Evolutionary conservation across 1,139 yeast species (phyloP), one percentile per base, ranked within the genome.

Genomic region (Saccharomyces hybrid): DNA sequence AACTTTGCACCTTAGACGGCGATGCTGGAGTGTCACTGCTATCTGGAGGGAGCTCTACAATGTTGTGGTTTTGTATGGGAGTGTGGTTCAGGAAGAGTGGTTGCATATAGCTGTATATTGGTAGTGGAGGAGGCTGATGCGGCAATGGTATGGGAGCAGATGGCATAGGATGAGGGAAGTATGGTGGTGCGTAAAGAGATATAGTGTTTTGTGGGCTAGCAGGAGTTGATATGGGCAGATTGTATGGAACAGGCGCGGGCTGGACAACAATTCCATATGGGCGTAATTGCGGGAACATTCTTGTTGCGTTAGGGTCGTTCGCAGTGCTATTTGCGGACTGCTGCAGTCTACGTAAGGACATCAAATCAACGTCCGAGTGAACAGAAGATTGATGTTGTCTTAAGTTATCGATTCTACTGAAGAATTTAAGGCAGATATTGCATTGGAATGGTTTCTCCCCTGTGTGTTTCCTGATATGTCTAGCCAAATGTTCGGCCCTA

Each of bases 371-470:
- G 26, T 56, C 53, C 5, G 95, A 90, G 69, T 90, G 97, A 13
- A 90, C 97, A 0, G 97, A 88, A 67, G 89, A 96, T 59, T 86
- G 86, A 71, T 91, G 97, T 71, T 91, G 98, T 56, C 97, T 80
- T 59, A 91, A 76, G 68, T 91, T 91, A 71, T 91, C 98, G 59
- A 89, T 74, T 50, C 97, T 77, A 30, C 93, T 84, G 67, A 91
- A 91, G 66, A 84, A 81, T 64, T 90, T 83, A 48, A 83, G 77
- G 70, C 98, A 91, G 64, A 78, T 81, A 51, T 87, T 87, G 70
- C 98, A 91, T 54, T 88, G 83, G 69, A 89, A 91, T 1, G 98
- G 98, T 55, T 96, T 77, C 70, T 91, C 98, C 48, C 97, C 98
- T 1, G 97, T 90, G 69, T 90, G 98, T 66, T 90, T 91, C 52